These are phyloP conservation scores for Prunus campanulata DNA, from an alignment of 306 rosid species.

Conservation along the genomic window DNA sequence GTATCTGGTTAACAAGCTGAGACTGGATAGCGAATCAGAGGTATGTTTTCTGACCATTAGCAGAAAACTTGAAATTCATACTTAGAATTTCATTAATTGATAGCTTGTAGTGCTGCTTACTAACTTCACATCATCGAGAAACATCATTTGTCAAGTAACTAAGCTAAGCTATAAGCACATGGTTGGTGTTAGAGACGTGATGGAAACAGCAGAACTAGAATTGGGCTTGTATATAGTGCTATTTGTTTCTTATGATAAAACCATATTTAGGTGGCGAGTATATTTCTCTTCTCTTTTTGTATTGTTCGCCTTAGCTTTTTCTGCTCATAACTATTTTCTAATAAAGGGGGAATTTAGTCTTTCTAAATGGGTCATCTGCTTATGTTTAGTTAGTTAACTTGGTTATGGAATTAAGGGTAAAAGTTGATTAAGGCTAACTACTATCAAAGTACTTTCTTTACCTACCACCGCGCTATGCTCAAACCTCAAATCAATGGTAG, in stretches of 20 bases:
- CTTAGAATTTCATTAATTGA: neutral
- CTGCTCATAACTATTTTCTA: conserved; percentile 15
- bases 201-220: conserved; percentile 55
- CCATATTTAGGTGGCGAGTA: conserved; percentile 49
- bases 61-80: too few relatives aligned
- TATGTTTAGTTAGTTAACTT: conserved; percentile 35
- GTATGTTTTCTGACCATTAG: conserved; percentile 35
- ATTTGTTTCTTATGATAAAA: conserved; percentile 33
- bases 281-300: conserved; percentile 40
- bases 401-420: conserved; percentile 33
- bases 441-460: conserved; percentile 17
- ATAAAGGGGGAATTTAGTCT: conserved; percentile 16
- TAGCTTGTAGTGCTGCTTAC: neutral
- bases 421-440: neutral
- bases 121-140: conserved; percentile 14
- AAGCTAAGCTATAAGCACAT: conserved; percentile 21
- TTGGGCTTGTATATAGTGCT: conserved; percentile 17
- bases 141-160: conserved; percentile 24
- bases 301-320: conserved; percentile 17
- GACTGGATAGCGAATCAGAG: conserved; percentile 90
- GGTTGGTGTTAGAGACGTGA: conserved; percentile 43
- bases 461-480: conserved; percentile 27
- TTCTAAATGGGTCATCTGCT: conserved; percentile 26
- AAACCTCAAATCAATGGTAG: conserved; percentile 5
- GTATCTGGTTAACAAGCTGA: conserved; percentile 82